Conservation (phyloP, 345 rosid species). For the Salix udensis region DNA sequence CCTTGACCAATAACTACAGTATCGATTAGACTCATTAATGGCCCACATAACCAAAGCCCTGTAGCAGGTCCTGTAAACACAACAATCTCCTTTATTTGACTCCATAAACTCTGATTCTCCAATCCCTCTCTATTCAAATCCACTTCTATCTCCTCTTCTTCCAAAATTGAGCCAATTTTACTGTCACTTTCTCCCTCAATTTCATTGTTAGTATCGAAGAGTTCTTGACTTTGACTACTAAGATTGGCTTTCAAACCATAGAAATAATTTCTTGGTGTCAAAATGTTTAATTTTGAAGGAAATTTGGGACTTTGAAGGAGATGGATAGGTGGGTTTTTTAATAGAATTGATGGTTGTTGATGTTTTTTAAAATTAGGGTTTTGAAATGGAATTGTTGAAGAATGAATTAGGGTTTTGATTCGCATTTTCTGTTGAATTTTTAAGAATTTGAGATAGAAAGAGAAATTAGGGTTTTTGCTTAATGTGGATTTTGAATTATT, state of each 20-base stretch:
- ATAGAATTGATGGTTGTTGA: constrained; percentile 22
- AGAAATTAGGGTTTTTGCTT: too few species aligned
- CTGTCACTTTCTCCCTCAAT: background rate
- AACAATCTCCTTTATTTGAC: constrained; percentile 76
- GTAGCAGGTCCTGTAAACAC: constrained; percentile 87
- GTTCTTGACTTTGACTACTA: constrained; percentile 30
- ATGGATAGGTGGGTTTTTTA: constrained; percentile 3
- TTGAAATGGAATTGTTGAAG: constrained; percentile 23
- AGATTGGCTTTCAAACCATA: constrained; percentile 25
- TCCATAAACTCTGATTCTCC: constrained; percentile 63
- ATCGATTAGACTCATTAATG: constrained; percentile 92
- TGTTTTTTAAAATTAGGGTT: constrained; percentile 24
- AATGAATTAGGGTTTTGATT: constrained; percentile 31
- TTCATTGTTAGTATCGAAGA: constrained; percentile 5
- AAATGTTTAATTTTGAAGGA: constrained; percentile 13
- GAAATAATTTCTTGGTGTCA: background rate
- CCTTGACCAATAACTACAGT: constrained; percentile 89
- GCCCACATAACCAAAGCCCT: constrained; percentile 85
- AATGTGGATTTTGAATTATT: too few species aligned
- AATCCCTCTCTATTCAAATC: constrained; percentile 34
- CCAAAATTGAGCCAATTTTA: constrained; percentile 5
- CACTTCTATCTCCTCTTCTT: constrained; percentile 13
- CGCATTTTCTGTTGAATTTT: constrained; percentile 25
- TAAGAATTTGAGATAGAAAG: too few species aligned
- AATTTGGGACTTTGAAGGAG: constrained; percentile 13